phyloP scores from a whole-genome alignment of 108 stramenopile species.

The Cylindrotheca closterium region DNA sequence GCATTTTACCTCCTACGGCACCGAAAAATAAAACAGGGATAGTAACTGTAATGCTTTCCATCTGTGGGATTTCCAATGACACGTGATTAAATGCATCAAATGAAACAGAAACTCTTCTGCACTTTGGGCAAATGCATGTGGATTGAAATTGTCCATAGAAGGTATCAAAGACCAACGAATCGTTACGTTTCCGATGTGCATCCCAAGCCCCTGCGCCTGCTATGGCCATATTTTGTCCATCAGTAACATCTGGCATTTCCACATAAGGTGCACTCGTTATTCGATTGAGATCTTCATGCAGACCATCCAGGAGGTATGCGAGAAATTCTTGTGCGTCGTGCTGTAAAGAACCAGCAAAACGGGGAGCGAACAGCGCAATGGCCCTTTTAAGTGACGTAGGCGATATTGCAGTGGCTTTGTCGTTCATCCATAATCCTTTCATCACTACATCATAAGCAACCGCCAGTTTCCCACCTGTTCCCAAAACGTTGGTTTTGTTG shows the following conservation, averaged over 20 bases:
- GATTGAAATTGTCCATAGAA: conserved; percentile 84
- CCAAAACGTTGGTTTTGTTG: conserved; percentile 73
- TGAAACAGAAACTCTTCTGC: conserved; percentile 79
- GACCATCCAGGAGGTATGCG: conserved; percentile 87
- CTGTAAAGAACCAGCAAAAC: conserved; percentile 71
- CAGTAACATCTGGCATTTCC: conserved; percentile 72
- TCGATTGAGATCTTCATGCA: conserved; percentile 97
- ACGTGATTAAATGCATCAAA: conserved; percentile 92
- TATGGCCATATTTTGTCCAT: conserved; percentile 57
- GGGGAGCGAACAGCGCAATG: conserved; percentile 69
- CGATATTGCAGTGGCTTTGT: conserved; percentile 22
- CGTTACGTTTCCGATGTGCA: conserved; percentile 63
- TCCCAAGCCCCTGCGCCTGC: conserved; percentile 77
- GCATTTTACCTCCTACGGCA: conserved; percentile 1
- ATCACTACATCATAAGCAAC: conserved; percentile 67
- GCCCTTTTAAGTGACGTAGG: conserved; percentile 73
- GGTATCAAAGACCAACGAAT: conserved; percentile 73
- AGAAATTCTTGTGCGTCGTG: conserved; percentile 96
- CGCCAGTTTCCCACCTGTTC: conserved; percentile 83
- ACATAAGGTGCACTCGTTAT: conserved; percentile 89
- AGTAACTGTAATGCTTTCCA: conserved; percentile 14
- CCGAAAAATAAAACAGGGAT: conserved; percentile 29
- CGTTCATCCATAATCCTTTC: conserved; percentile 72
- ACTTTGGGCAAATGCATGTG: conserved; percentile 87
- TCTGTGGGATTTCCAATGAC: conserved; percentile 72